These are phyloP conservation scores for Glomus cerebriforme DNA, from an alignment of 192 early-diverging fungal species.

Conservation along the genomic window DNA sequence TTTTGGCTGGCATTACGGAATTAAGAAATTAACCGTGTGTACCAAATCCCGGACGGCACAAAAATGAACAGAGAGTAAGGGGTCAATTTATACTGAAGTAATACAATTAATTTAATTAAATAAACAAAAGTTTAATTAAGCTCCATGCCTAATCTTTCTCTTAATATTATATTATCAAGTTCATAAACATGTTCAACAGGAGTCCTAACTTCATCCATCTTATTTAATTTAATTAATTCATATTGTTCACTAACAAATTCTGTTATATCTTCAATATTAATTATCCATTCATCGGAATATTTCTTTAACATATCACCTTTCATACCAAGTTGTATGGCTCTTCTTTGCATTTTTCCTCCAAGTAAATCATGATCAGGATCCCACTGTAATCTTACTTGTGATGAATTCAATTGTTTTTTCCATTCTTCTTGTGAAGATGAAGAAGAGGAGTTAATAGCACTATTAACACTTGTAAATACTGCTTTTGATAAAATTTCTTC, in stretches of 20 bases:
- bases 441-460: slow-evolving; percentile 5
- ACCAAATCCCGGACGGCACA: too few species aligned
- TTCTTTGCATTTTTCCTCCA: slow-evolving; percentile 35
- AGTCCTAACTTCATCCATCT: slow-evolving; percentile 2
- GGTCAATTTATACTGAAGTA: too few species aligned
- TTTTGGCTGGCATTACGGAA: too few species aligned
- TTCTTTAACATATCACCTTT: slow-evolving; percentile 30
- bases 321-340: slow-evolving; percentile 50
- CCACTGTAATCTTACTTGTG: slow-evolving; percentile 48
- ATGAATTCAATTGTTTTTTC: slow-evolving; percentile 26
- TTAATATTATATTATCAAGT: too few species aligned
- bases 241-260: slow-evolving; percentile 32
- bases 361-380: slow-evolving; percentile 48
- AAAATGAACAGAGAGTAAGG: too few species aligned
- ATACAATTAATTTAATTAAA: too few species aligned
- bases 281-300: slow-evolving; percentile 35
- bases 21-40: too few species aligned
- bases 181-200: slow-evolving; percentile 4
- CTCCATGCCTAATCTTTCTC: too few species aligned
- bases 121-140: too few species aligned
- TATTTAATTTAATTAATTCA: background rate
- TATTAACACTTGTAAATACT: slow-evolving; percentile 29
- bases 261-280: slow-evolving; percentile 50
- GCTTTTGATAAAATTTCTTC: slow-evolving; percentile 34
- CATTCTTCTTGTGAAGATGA: slow-evolving; percentile 23